A percentile compares a stretch with the other conserved stretches of the same genome.
Conservation (phyloP, 108 stramenopile species). For the Pseudonitzschia multiseries region DNA sequence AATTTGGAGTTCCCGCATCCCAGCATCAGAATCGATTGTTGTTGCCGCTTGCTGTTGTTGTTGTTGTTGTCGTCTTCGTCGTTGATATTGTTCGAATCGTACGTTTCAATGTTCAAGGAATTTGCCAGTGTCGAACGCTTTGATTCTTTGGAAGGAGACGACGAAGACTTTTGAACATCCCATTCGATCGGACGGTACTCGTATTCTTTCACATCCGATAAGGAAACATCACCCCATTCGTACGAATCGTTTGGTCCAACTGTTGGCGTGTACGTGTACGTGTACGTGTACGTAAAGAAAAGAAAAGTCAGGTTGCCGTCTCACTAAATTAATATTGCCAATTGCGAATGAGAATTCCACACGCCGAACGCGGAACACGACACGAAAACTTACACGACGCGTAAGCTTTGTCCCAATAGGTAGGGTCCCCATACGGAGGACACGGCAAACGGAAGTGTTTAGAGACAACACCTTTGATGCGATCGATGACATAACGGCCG, state of each 20-base stretch:
- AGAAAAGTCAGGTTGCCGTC: not conserved
- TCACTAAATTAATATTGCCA: not conserved
- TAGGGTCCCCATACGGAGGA: constrained; percentile 60
- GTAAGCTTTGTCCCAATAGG: constrained; percentile 69
- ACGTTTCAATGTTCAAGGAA: constrained; percentile 31
- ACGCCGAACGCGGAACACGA: not conserved
- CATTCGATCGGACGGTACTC: constrained; percentile 28
- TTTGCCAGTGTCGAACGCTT: constrained; percentile 46
- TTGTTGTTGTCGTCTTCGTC: too few relatives aligned
- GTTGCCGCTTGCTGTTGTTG: too few relatives aligned
- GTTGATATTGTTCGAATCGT: not conserved
- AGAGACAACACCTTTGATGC: constrained; percentile 40
- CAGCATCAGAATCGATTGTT: constrained; percentile 66
- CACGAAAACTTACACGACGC: constrained; percentile 7
- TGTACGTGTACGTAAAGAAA: not conserved
- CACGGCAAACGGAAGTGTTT: constrained; percentile 56
- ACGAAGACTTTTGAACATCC: constrained; percentile 4
- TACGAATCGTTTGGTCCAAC: constrained; percentile 51
- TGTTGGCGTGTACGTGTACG: not conserved
- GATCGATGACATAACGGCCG: constrained; percentile 54
- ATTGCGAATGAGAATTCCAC: not conserved
- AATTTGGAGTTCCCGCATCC: constrained; percentile 80
- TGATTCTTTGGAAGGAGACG: not conserved
- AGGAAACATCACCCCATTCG: constrained; percentile 75
- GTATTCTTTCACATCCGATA: constrained; percentile 38